Evolutionary conservation across 257 asterid genomes (phyloP), one percentile per base, ranked within the genome.

Genomic region (Cynanchum wilfordii): DNA sequence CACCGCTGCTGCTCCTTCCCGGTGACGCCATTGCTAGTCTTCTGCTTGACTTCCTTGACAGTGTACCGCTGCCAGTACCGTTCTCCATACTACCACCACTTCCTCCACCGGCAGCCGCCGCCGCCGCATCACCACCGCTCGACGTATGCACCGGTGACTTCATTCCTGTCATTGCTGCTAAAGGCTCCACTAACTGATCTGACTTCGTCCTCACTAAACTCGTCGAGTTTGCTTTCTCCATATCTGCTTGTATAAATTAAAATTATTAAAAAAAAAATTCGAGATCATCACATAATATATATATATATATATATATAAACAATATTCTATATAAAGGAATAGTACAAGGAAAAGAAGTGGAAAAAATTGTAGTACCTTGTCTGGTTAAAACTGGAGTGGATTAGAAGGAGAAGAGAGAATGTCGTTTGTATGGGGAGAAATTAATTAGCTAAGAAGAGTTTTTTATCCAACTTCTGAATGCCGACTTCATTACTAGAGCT

Each of bases 111-210:
- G 87, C 49, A 38, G 10, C 55, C 54, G 25, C 5, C 19, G 45
- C 81, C 36, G 52, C 15, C 56, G 6, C 16, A 1, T 42, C 47
- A 7, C 47, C 86, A 45, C 70, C 77, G 8, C 73, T 69, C 2
- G 84, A 47, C 0, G 86, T 58, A 12, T 69, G 67, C 17, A 71
- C 67, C 3, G 95, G 87, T 0, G 92, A 87, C 85, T 73, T 82
- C 77, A 85, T 78, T 0, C 81, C 87, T 4, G 90, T 90, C 75
- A 88, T 71, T 58, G 95, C 90, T 66, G 96, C 87, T 76, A 89
- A 80, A 3, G 93, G 82, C 82, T 91, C 97, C 70, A 88, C 85
- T 73, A 92, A 84, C 51, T 95, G 98, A 77, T 95, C 99, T 12
- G 99, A 95, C 68, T 83, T 92, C 7, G 99, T 95, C 17, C 98